Conservation (phyloP, 208 protist genomes). For the Phytomonas sp. region DNA sequence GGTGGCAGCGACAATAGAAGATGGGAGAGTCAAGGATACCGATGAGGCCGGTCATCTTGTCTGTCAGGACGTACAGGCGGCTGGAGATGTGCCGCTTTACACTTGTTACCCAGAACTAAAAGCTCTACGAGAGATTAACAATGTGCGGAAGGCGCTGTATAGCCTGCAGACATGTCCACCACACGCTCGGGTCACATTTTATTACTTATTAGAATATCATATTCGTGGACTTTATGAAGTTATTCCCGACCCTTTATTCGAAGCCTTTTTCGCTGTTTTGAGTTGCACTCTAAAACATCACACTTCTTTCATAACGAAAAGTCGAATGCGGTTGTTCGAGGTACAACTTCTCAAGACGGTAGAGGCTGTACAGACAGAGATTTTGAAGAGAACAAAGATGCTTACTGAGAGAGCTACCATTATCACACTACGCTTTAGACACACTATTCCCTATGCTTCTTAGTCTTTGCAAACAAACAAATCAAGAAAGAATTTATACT, state of each 20-base stretch:
- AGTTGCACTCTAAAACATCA: slow-evolving; percentile 3
- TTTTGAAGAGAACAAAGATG: slow-evolving; percentile 29
- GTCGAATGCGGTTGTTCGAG: slow-evolving; percentile 19
- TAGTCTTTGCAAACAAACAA: slow-evolving; percentile 2
- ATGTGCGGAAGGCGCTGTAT: slow-evolving; percentile 37
- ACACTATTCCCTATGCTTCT: slow-evolving; percentile 25
- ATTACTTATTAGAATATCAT: slow-evolving; percentile 14
- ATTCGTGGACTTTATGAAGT: slow-evolving; percentile 24
- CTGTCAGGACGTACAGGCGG: background rate
- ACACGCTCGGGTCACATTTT: slow-evolving; percentile 20
- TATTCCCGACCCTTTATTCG: slow-evolving; percentile 63
- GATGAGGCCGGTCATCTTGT: background rate
- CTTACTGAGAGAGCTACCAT: slow-evolving; percentile 27
- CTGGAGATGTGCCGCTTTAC: background rate
- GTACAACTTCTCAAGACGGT: slow-evolving; percentile 35
- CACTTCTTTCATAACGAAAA: slow-evolving; percentile 1
- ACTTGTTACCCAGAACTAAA: slow-evolving; percentile 48
- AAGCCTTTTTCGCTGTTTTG: slow-evolving; percentile 28
- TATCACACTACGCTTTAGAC: slow-evolving; percentile 35
- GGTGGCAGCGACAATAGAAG: background rate
- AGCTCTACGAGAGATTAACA: slow-evolving; percentile 32
- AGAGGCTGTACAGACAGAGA: slow-evolving; percentile 30
- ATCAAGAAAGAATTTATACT: slow-evolving; percentile 13
- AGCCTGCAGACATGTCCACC: slow-evolving; percentile 31
- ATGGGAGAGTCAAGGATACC: background rate